Conservation (phyloP, 768 basidiomycete species). For the Leccinellum luteum region DNA sequence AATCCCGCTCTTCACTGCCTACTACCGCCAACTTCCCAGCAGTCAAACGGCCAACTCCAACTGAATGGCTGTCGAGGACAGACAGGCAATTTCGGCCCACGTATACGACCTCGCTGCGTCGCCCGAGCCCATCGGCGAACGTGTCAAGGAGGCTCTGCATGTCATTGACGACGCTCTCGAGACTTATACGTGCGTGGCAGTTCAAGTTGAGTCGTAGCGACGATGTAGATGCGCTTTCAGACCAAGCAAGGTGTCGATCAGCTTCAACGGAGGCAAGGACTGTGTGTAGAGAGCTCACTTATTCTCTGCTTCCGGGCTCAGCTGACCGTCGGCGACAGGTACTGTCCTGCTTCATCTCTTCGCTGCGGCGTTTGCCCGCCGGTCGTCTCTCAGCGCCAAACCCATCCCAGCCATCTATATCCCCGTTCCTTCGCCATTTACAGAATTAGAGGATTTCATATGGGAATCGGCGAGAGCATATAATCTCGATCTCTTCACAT, state of each 20-base stretch:
- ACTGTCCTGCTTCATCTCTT: constrained; percentile 94
- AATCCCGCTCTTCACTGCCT: neutral
- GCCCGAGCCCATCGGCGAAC: constrained; percentile 49
- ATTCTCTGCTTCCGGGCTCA: neutral
- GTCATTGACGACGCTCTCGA: constrained; percentile 81
- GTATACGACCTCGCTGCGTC: constrained; percentile 63
- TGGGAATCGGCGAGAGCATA: constrained; percentile 58
- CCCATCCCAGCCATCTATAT: constrained; percentile 79
- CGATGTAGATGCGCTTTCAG: constrained; percentile 36
- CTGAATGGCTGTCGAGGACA: constrained; percentile 41
- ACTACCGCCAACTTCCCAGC: constrained; percentile 4
- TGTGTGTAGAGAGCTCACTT: constrained; percentile 52
- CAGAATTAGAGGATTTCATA: constrained; percentile 82
- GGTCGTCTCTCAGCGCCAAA: constrained; percentile 34
- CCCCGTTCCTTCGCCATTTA: constrained; percentile 86
- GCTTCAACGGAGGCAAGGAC: constrained; percentile 99
- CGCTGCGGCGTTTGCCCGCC: constrained; percentile 63
- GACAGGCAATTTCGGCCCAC: constrained; percentile 48
- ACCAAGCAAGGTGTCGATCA: constrained; percentile 71
- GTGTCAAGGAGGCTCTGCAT: constrained; percentile 74
- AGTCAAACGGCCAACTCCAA: neutral
- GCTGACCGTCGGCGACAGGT: constrained; percentile 45
- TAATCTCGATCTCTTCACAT: constrained; percentile 66
- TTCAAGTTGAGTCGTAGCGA: neutral
- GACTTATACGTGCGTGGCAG: constrained; percentile 68